phyloP scores from a whole-genome alignment of 768 basidiomycete species.

The Kondoa subrosea region DNA sequence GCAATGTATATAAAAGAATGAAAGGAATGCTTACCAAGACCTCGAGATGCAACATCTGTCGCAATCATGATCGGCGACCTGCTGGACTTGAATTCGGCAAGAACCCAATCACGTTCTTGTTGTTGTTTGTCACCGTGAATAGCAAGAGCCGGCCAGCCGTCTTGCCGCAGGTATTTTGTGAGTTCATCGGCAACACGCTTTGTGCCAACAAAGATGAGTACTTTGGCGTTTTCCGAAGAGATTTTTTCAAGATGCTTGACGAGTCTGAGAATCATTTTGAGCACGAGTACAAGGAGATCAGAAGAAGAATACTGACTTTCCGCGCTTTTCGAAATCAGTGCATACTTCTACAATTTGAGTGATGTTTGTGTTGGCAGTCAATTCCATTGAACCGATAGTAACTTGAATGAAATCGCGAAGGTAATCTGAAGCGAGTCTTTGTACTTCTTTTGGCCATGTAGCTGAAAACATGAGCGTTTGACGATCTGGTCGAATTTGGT shows the following conservation, averaged over 20 bases:
- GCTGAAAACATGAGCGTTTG: conserved; percentile 98
- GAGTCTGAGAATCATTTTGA: conserved; percentile 32
- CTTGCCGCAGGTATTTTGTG: conserved; percentile 90
- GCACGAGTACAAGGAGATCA: neutral
- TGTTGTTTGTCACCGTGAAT: conserved; percentile 99
- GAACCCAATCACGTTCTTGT: conserved; percentile 98
- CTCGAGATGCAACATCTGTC: conserved; percentile 98
- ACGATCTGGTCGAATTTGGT: conserved; percentile 87
- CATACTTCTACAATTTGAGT: conserved; percentile 88
- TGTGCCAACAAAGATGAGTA: conserved; percentile 93
- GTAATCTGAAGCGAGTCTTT: conserved; percentile 93
- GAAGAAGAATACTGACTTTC: conserved; percentile 38
- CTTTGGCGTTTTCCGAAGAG: conserved; percentile 90
- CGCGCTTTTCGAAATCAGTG: conserved; percentile 93
- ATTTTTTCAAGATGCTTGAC: conserved; percentile 95
- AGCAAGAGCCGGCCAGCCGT: conserved; percentile 98
- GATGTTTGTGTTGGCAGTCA: conserved; percentile 96
- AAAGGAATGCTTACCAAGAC: conserved; percentile 75
- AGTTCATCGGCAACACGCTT: conserved; percentile 97
- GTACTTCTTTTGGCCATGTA: conserved; percentile 99
- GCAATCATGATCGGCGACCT: conserved; percentile 94
- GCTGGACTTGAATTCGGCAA: conserved; percentile 94
- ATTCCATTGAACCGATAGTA: conserved; percentile 96
- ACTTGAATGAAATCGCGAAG: conserved; percentile 91
- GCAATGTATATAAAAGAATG: conserved; percentile 30